Evolutionary conservation across 805 yeast genomes (phyloP).

Genomic region (Saccharomycopsis guyanensis): DNA sequence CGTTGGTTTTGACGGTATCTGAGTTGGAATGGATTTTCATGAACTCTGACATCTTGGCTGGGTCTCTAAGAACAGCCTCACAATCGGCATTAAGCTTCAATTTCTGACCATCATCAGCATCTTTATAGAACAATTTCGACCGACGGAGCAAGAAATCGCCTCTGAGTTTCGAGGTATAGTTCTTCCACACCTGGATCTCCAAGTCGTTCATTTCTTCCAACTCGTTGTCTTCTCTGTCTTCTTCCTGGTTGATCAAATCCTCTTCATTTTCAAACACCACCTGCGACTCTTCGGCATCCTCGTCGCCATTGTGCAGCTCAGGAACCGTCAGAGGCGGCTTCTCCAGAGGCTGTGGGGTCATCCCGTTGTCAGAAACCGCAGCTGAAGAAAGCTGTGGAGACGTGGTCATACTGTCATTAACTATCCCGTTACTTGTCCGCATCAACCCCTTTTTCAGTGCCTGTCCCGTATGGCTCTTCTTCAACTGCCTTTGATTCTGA

Average conservation of each 20-base stretch:
- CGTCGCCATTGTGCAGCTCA: slow-evolving; percentile 32
- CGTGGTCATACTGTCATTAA: neutral
- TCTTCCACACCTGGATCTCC: slow-evolving; percentile 78
- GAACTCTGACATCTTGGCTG: slow-evolving; percentile 58
- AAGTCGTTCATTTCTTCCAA: slow-evolving; percentile 59
- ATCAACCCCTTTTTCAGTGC: slow-evolving; percentile 31
- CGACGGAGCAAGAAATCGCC: slow-evolving; percentile 69
- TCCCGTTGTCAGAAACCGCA: neutral
- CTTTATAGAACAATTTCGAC: slow-evolving; percentile 46
- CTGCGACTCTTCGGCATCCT: slow-evolving; percentile 35
- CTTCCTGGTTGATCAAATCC: slow-evolving; percentile 23
- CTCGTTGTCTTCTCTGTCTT: slow-evolving; percentile 32
- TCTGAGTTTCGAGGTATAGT: slow-evolving; percentile 69
- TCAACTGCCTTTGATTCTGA: slow-evolving; percentile 3
- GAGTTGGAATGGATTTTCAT: slow-evolving; percentile 26
- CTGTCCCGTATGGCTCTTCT: neutral
- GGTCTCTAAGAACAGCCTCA: slow-evolving; percentile 59
- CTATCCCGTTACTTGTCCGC: slow-evolving; percentile 28
- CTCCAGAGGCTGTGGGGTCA: neutral
- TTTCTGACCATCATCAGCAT: slow-evolving; percentile 23
- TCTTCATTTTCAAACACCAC: slow-evolving; percentile 28
- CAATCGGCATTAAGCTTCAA: slow-evolving; percentile 55
- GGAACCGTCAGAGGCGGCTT: neutral
- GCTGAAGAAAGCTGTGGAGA: neutral
- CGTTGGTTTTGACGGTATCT: slow-evolving; percentile 27